phyloP scores from a whole-genome alignment of 148 eudicot species.

The Fagopyrum esculentum region DNA sequence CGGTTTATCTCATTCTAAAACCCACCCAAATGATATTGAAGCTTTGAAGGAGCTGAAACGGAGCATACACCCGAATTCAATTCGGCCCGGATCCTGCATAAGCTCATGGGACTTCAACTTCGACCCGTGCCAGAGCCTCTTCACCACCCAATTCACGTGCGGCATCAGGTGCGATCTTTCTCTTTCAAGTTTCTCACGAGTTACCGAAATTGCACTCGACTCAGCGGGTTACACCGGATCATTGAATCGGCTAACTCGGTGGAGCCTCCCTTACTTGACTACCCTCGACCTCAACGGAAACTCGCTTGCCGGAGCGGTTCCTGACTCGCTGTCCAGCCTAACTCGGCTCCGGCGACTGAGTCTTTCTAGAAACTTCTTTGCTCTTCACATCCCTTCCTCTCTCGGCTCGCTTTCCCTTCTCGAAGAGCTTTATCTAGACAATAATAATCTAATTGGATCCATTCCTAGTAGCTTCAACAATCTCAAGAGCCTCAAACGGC shows the following conservation, averaged over 20 bases:
- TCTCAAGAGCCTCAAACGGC: constrained; percentile 22
- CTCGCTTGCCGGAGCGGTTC: constrained; percentile 33
- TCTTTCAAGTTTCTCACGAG: constrained; percentile 26
- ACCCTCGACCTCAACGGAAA: constrained; percentile 35
- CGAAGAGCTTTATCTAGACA: constrained; percentile 32
- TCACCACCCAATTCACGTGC: constrained; percentile 55
- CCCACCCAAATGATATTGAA: constrained; percentile 47
- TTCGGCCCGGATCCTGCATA: constrained; percentile 57
- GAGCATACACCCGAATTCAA: constrained; percentile 30
- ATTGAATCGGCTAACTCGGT: constrained; percentile 15
- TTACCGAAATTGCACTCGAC: constrained; percentile 40
- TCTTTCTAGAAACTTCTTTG: constrained; percentile 27
- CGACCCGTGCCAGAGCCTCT: constrained; percentile 74
- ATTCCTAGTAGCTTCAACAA: constrained; percentile 31
- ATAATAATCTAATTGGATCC: constrained; percentile 28
- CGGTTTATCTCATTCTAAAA: constrained; percentile 19
- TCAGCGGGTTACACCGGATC: constrained; percentile 37
- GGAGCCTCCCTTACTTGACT: constrained; percentile 30
- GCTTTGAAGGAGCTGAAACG: constrained; percentile 43
- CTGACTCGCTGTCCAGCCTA: constrained; percentile 26
- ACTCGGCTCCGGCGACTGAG: constrained; percentile 32
- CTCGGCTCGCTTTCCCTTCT: constrained; percentile 30
- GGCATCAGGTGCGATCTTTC: constrained; percentile 60
- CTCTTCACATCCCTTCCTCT: constrained; percentile 24
- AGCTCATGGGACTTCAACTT: constrained; percentile 66